A percentile compares a stretch with the other conserved stretches of the same genome.
Evolutionary conservation across 2,329 filamentous ascomycete species (phyloP).

Genomic region (Polytolypa hystricis): DNA sequence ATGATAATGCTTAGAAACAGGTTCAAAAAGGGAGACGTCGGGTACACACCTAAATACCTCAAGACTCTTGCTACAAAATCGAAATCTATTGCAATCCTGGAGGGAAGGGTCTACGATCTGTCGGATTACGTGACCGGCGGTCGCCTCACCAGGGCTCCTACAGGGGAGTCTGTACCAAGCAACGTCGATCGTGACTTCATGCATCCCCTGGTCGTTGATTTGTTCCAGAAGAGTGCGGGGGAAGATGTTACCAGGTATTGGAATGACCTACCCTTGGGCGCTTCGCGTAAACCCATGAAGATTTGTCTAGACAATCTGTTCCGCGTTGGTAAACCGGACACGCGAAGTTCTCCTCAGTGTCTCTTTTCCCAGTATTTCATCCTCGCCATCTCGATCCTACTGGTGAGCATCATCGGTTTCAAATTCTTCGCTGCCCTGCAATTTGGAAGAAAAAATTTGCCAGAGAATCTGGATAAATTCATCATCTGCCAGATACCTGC

Average conservation of each 20-base stretch:
- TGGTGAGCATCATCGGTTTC: conserved; percentile 76
- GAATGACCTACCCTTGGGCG: conserved; percentile 47
- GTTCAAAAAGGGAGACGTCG: conserved; percentile 79
- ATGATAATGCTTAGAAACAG: conserved; percentile 65
- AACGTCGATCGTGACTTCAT: conserved; percentile 64
- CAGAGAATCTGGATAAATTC: conserved; percentile 96
- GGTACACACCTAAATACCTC: conserved; percentile 70
- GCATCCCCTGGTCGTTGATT: conserved; percentile 57
- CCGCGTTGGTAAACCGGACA: conserved; percentile 85
- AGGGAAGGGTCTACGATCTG: conserved; percentile 76
- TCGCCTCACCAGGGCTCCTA: conserved; percentile 48
- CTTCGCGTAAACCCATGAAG: conserved; percentile 49
- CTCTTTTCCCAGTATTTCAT: conserved; percentile 83
- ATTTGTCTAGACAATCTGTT: conserved; percentile 96
- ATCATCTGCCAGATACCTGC: conserved; percentile 95
- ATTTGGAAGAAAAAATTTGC: conserved; percentile 80
- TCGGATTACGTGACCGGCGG: conserved; percentile 72
- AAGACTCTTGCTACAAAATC: conserved; percentile 55
- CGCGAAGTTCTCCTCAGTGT: conserved; percentile 73
- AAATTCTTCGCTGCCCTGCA: conserved; percentile 96
- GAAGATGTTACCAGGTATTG: conserved; percentile 75
- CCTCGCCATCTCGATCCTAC: conserved; percentile 67
- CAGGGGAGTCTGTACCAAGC: conserved; percentile 40
- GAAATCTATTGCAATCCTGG: conserved; percentile 65
- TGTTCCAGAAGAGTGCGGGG: conserved; percentile 69